Evolutionary conservation across 1,139 yeast genomes (phyloP), one percentile per base, ranked within the genome.

Genomic region (Geotrichum aggregatum): DNA sequence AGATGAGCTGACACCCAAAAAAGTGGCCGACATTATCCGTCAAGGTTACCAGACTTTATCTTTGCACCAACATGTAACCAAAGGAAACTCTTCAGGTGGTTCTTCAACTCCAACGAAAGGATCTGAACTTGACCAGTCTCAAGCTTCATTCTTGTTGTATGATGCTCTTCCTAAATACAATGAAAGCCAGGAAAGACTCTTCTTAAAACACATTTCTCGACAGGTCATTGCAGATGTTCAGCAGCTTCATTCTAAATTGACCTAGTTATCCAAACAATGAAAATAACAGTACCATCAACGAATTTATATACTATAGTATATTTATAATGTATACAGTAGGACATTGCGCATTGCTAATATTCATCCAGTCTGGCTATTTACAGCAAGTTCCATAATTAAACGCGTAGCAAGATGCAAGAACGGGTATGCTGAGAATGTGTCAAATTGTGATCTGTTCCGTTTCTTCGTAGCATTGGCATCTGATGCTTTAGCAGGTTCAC

Each of bases 321-420:
- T 21, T 36, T 24, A 19, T 21, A 14, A 28, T n/a, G n/a, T n/a
- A n/a, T 24, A 19, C 46, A 30, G 18, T 19, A 11, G 19, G 19
- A 31, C 14, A 34, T 21, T 36, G 16, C 31, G 22, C 26, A 40
- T 24, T 26, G 19, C 3, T 11, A 18, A 11, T 36, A 13, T 30
- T 24, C 58, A 64, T 19, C 59, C 59, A 7, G 64, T 69, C 56
- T 71, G 75, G 60, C 86, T 79, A 67, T 91, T 92, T 14, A 92
- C 98, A 0, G 98, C 98, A 61, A 92, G 76, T 69, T 92, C 98
- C 96, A 92, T 89, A 59, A 92, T 92, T 59, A 92, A 77, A 64
- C 91, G 75, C 1, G 98, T 91, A 28, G 97, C 94, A 63, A 92
- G 74, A 70, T 92, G 96, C 64, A 92, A 74, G 68, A 92, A 92